Percentiles rank a stretch among this genome's conserved stretches.
Conservation (phyloP, 352 stramenopile species). For the Globisporangium splendens region DNA sequence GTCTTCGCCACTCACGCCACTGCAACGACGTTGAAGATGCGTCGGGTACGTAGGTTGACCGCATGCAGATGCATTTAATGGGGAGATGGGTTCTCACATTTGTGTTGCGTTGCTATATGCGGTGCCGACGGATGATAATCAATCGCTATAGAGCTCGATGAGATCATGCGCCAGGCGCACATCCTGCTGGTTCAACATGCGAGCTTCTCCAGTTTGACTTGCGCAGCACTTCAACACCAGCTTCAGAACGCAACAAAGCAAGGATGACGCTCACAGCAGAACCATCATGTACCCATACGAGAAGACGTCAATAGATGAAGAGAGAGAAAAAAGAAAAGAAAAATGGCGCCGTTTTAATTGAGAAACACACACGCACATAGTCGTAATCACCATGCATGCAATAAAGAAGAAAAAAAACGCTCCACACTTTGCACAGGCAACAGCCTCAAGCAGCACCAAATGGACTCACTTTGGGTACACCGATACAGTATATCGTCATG, state of each 20-base stretch:
- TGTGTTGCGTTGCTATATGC: too few relatives aligned
- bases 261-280: too few relatives aligned
- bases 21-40: constrained; percentile 7
- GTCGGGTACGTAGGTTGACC: constrained; percentile 2
- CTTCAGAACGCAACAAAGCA: neutral
- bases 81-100: too few relatives aligned
- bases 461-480: neutral
- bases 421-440: neutral
- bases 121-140: neutral
- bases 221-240: neutral
- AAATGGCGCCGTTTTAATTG: neutral
- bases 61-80: neutral
- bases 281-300: neutral
- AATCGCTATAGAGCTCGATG: neutral
- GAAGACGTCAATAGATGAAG: too few relatives aligned
- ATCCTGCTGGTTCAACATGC: neutral
- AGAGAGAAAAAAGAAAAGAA: neutral
- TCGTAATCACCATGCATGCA: neutral
- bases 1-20: constrained; percentile 1
- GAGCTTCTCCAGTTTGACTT: neutral
- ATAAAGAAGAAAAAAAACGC: neutral
- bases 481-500: neutral
- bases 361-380: neutral
- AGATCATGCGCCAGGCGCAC: neutral
- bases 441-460: neutral